Base-by-base conservation (phyloP, 2,329 filamentous ascomycete species). In the Claviceps cyperi region DNA sequence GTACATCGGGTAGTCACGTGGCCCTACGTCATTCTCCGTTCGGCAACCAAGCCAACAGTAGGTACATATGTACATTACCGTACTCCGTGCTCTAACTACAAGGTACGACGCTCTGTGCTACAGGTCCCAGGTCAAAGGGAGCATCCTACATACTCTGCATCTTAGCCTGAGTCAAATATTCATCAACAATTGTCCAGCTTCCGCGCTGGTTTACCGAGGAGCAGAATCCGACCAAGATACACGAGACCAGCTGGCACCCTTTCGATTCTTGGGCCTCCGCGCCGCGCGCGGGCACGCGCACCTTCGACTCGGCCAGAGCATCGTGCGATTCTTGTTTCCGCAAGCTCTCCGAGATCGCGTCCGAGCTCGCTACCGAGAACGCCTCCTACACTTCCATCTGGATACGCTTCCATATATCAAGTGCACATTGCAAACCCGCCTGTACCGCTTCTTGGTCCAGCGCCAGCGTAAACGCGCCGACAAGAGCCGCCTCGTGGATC, bases 381-480 rank as follows among this genome's bases (percentile, higher is more conserved):
- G 76, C 53, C 71, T 92, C 49, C 75, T 82, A 58, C 71, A 75
- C 56, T 80, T 95, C 64, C 85, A 80, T 54, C 78, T 87, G 74
- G 80, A 89, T 58, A 86, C 78, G 5, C 66, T 94, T 22, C 86
- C 87, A 13, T 70, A 74, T 47, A 75, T 86, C 58, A 85, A 83
- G 60, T 79, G 83, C 62, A 73, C 76, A 49, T 69, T 86, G 8
- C 88, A 94, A 66, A 82, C 82, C 38, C 78, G 81, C 50, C 80
- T 95, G 55, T 94, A 92, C 62, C 76, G 75, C 44, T 86, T 83
- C 55, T 73, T 94, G 51, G 69, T 90, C 54, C 72, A 74, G 57
- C 77, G 78, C 47, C 82, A 87, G 65, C 71, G 68, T 46, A 75
- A 69, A 57, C 72, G 75, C 53, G 65, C 67, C 56, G 69, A 74